Evolutionary conservation across 2,329 filamentous ascomycete genomes (phyloP).

Genomic region (Diplodia sapinea): DNA sequence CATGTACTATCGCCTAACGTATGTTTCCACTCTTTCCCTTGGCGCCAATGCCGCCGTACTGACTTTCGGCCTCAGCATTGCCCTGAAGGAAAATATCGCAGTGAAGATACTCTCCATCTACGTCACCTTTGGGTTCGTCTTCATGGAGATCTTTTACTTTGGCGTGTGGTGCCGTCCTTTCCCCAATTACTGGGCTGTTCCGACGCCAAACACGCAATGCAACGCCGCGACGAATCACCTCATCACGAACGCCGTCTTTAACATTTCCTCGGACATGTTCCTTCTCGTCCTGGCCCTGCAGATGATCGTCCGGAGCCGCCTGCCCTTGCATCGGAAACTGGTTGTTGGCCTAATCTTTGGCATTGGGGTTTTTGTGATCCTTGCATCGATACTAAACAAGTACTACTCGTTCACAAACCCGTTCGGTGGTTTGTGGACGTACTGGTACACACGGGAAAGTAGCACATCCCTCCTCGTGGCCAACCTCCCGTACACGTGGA

Average conservation of each 20-base stretch:
- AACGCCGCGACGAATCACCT: conserved; percentile 55
- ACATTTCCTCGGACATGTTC: conserved; percentile 46
- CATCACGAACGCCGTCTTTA: conserved; percentile 55
- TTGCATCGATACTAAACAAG: conserved; percentile 57
- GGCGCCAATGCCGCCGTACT: background rate
- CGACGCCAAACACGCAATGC: conserved; percentile 44
- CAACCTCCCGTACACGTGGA: conserved; percentile 60
- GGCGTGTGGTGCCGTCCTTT: conserved; percentile 50
- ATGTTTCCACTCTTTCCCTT: conserved; percentile 30
- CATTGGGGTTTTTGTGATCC: conserved; percentile 51
- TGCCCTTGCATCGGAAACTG: conserved; percentile 53
- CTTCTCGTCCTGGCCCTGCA: conserved; percentile 48
- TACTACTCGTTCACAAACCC: conserved; percentile 54
- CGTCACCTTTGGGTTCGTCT: conserved; percentile 42
- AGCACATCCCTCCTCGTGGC: conserved; percentile 62
- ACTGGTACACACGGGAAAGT: conserved; percentile 61
- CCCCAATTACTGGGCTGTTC: conserved; percentile 44
- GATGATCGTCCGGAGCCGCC: conserved; percentile 46
- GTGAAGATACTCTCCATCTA: conserved; percentile 46
- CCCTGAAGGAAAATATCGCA: conserved; percentile 44
- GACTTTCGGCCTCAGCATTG: conserved; percentile 30
- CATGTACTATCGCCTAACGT: conserved; percentile 48
- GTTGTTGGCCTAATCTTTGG: conserved; percentile 59
- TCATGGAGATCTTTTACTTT: conserved; percentile 51
- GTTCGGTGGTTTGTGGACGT: conserved; percentile 52